These are phyloP conservation scores for Breviolum minutum DNA, from an alignment of 73 alveolate genomes.

Conservation along the genomic window DNA sequence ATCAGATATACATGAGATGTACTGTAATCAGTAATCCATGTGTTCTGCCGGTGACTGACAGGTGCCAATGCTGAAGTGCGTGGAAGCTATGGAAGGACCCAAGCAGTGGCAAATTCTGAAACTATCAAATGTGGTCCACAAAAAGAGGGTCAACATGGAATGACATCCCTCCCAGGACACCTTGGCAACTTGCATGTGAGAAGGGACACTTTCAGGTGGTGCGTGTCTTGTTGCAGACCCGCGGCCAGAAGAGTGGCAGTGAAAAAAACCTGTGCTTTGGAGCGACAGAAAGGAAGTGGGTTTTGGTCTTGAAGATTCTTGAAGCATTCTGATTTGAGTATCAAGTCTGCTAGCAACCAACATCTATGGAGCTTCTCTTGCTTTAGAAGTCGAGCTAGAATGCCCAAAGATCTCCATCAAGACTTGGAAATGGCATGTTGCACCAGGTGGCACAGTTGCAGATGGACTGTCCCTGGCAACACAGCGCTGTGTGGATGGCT, in stretches of 20 bases:
- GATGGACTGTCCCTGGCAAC: constrained; percentile 19
- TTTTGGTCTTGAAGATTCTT: background rate
- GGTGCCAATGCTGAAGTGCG: constrained; percentile 43
- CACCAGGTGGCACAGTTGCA: constrained; percentile 17
- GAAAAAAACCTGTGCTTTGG: background rate
- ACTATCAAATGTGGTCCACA: background rate
- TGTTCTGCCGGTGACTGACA: background rate
- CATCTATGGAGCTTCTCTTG: background rate
- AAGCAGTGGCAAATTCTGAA: background rate
- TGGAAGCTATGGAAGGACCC: constrained; percentile 47
- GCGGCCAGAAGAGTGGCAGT: constrained; percentile 4
- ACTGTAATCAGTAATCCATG: too few species aligned
- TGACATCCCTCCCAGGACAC: constrained; percentile 10
- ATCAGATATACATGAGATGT: too few species aligned
- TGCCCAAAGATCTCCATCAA: background rate
- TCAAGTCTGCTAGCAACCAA: background rate
- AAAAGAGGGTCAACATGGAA: background rate
- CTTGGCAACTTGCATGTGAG: constrained; percentile 80
- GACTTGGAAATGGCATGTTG: background rate
- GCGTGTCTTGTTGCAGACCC: constrained; percentile 20
- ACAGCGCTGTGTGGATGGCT: constrained; percentile 28
- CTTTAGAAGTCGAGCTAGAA: too few species aligned
- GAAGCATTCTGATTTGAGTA: background rate
- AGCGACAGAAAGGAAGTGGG: background rate
- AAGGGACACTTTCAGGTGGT: constrained; percentile 64